Percentiles rank a stretch among this genome's conserved stretches.
Conservation (phyloP, 345 rosid genomes). For the Eucalyptus sp. region DNA sequence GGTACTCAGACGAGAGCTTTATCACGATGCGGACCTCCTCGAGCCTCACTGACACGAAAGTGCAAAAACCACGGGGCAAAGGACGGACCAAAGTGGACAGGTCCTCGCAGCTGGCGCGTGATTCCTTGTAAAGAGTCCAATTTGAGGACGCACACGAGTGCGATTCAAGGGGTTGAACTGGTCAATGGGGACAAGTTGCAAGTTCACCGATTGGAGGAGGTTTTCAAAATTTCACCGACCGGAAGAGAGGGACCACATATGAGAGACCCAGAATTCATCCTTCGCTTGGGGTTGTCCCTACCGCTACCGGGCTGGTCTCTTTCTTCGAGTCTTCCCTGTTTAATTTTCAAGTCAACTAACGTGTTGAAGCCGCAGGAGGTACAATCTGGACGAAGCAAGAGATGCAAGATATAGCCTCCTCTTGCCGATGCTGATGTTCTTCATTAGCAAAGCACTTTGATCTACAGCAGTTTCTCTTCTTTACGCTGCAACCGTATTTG, state of each 20-base stretch:
- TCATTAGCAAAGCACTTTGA: neutral
- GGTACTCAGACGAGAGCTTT: neutral
- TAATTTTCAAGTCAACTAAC: neutral
- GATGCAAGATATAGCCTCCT: neutral
- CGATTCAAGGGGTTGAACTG: neutral
- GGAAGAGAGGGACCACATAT: neutral
- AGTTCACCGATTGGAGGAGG: neutral
- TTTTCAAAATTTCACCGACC: neutral
- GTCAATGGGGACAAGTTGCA: neutral
- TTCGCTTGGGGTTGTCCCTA: neutral
- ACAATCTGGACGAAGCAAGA: neutral
- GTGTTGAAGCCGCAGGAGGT: neutral
- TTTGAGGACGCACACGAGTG: neutral
- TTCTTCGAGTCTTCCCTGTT: neutral
- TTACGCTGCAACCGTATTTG: neutral
- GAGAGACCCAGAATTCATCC: neutral
- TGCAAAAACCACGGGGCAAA: neutral
- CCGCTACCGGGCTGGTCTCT: neutral
- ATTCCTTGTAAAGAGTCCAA: neutral
- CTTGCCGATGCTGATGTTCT: neutral
- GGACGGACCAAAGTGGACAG: neutral
- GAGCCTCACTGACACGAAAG: neutral
- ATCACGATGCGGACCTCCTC: neutral
- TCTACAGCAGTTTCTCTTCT: neutral
- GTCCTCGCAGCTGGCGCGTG: neutral